Conservation (phyloP, 1,284 basidiomycete genomes). For the Puccinia polysora region DNA sequence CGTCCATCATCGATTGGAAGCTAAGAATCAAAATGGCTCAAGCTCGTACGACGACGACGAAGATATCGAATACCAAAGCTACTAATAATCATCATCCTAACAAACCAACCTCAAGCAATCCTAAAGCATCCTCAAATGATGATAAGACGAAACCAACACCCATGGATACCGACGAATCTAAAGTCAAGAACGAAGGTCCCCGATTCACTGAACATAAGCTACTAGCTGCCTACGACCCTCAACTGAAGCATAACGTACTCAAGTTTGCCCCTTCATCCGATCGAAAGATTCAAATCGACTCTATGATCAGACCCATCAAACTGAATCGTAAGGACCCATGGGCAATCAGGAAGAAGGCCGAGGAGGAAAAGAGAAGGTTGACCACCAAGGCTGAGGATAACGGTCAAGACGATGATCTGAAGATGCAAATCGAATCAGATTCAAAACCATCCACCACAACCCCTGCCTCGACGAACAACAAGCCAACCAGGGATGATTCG, state of each 20-base stretch:
- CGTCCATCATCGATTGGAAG: too few relatives aligned
- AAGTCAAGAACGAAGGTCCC: not conserved
- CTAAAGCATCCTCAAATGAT: too few relatives aligned
- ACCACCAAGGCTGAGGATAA: slow-evolving; percentile 54
- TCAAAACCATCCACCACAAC: slow-evolving; percentile 55
- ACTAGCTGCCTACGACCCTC: slow-evolving; percentile 29
- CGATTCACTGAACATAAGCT: slow-evolving; percentile 2
- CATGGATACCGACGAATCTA: not conserved
- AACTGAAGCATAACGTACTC: slow-evolving; percentile 34
- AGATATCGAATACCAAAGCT: too few relatives aligned
- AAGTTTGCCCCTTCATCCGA: slow-evolving; percentile 42
- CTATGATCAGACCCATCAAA: slow-evolving; percentile 62
- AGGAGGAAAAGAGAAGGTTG: slow-evolving; percentile 56
- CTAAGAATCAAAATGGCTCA: too few relatives aligned
- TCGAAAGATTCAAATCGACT: not conserved
- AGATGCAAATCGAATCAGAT: slow-evolving; percentile 50
- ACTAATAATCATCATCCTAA: too few relatives aligned
- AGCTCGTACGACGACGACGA: too few relatives aligned
- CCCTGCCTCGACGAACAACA: slow-evolving; percentile 59
- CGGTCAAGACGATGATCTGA: slow-evolving; percentile 50
- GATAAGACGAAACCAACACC: slow-evolving; percentile 1
- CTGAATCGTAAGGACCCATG: slow-evolving; percentile 75
- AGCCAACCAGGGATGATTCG: slow-evolving; percentile 39
- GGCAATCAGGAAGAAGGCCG: slow-evolving; percentile 47
- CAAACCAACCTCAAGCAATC: too few relatives aligned